phyloP scores from a whole-genome alignment of 2,329 filamentous ascomycete genomes.

The Dryadomyces sulphureus region DNA sequence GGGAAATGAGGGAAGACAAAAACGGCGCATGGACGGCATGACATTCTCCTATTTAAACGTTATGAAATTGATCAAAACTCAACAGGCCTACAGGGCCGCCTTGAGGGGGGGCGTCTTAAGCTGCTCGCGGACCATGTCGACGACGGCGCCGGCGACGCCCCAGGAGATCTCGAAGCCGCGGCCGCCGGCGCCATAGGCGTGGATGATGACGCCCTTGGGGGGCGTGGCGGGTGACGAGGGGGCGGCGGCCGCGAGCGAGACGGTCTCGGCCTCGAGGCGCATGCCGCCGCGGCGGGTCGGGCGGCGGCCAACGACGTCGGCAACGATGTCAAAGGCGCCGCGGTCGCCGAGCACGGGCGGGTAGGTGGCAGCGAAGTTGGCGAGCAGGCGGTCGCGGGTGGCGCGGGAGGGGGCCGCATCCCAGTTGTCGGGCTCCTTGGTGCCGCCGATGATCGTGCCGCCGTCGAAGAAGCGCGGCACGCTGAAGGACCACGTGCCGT shows the following conservation, averaged over 20 bases:
- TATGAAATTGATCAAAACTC: too few relatives aligned
- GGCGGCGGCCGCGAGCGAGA: conserved; percentile 15
- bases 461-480: conserved; percentile 47
- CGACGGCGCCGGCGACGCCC: conserved; percentile 39
- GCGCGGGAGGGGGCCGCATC: conserved; percentile 29
- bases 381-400: conserved; percentile 31
- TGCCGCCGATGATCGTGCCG: conserved; percentile 52
- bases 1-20: neutral
- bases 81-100: neutral
- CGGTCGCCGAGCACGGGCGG: conserved; percentile 8
- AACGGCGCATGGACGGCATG: neutral
- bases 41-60: neutral
- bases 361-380: conserved; percentile 26
- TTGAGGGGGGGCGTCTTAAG: neutral
- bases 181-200: conserved; percentile 46
- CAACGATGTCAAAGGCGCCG: conserved; percentile 9
- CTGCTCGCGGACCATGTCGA: conserved; percentile 19
- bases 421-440: conserved; percentile 46
- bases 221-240: neutral
- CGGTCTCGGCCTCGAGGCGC: conserved; percentile 35
- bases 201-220: conserved; percentile 20
- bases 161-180: conserved; percentile 47
- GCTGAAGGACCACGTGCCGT: conserved; percentile 48
- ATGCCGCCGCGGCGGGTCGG: conserved; percentile 31
- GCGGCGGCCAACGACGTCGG: conserved; percentile 29